These are phyloP conservation scores for Pisolithus marmoratus DNA, from an alignment of 768 basidiomycete species.

Conservation along the genomic window DNA sequence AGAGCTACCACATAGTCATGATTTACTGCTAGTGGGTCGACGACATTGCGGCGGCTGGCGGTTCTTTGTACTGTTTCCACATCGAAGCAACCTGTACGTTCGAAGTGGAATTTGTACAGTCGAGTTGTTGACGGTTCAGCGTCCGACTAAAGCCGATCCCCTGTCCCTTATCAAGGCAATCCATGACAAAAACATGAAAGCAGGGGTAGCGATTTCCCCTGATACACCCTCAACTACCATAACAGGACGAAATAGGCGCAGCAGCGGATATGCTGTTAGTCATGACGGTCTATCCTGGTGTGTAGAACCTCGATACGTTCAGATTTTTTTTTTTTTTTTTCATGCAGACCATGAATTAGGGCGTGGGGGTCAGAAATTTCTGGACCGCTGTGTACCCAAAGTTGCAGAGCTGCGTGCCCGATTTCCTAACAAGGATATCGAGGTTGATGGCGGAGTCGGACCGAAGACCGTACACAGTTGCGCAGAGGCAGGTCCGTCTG, in stretches of 20 bases:
- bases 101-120: background rate
- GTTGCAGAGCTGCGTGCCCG: constrained; percentile 83
- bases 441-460: constrained; percentile 98
- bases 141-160: constrained; percentile 52
- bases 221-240: constrained; percentile 87
- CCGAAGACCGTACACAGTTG: constrained; percentile 84
- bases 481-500: constrained; percentile 71
- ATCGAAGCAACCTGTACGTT: constrained; percentile 83
- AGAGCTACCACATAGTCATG: background rate
- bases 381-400: constrained; percentile 89
- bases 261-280: constrained; percentile 93
- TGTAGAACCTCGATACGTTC: background rate
- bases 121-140: constrained; percentile 9
- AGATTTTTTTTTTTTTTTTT: background rate
- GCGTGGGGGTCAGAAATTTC: constrained; percentile 93
- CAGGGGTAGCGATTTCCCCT: constrained; percentile 95
- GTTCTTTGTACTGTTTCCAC: constrained; percentile 94
- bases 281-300: constrained; percentile 96
- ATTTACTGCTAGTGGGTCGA: constrained; percentile 74
- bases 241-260: constrained; percentile 74
- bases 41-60: constrained; percentile 93
- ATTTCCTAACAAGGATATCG: constrained; percentile 93
- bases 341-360: constrained; percentile 37
- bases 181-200: constrained; percentile 81
- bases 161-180: constrained; percentile 75